Conservation (phyloP, 495 filamentous ascomycete species). For the Aspergillus saccharolyticus region DNA sequence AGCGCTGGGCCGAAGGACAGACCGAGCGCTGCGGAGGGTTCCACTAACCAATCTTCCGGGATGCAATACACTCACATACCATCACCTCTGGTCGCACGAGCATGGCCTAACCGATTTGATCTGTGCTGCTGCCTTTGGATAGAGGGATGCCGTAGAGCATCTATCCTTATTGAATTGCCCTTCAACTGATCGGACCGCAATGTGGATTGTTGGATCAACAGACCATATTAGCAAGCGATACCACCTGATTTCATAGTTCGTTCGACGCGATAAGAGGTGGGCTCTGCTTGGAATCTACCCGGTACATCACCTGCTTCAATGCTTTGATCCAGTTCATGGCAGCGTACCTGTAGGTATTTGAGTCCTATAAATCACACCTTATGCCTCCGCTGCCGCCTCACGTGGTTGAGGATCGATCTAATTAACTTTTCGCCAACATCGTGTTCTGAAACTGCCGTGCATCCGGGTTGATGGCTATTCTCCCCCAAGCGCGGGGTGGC, state of each 20-base stretch:
- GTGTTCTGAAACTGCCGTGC: neutral
- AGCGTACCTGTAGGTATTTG: neutral
- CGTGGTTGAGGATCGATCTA: neutral
- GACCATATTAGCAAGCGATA: neutral
- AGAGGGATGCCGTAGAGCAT: too few relatives aligned
- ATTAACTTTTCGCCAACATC: neutral
- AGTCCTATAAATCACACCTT: neutral
- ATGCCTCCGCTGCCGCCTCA: neutral
- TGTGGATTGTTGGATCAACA: neutral
- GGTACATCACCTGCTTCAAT: neutral
- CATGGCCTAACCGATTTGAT: neutral
- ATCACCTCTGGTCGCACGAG: neutral
- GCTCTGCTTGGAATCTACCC: neutral
- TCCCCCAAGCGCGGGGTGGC: neutral
- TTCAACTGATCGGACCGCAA: too few relatives aligned
- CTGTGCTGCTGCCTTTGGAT: neutral
- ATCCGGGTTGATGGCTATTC: neutral
- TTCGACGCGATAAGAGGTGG: too few relatives aligned
- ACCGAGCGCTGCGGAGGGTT: neutral
- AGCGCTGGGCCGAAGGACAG: neutral
- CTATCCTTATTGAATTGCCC: too few relatives aligned
- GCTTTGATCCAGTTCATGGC: neutral
- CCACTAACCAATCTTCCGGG: neutral
- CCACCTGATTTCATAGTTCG: neutral
- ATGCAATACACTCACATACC: neutral